A percentile compares a stretch with the other conserved stretches of the same genome.
phyloP scores from a whole-genome alignment of 345 rosid genomes.

The Eucalyptus viminalis region DNA sequence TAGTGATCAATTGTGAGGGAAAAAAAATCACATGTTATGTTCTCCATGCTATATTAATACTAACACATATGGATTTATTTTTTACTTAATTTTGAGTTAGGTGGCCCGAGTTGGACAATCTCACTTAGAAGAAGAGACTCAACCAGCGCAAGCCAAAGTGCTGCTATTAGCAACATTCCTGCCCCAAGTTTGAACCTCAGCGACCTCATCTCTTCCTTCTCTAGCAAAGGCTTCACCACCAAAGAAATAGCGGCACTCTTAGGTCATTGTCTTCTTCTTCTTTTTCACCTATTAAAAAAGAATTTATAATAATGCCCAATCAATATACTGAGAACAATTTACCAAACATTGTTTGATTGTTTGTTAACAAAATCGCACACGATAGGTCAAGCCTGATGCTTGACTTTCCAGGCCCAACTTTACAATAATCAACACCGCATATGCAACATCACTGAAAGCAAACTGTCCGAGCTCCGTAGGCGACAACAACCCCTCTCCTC shows the following conservation, averaged over 20 bases:
- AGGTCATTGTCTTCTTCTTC: not conserved
- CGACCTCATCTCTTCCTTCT: conserved; percentile 23
- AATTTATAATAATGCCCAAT: not conserved
- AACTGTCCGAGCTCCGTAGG: conserved; percentile 25
- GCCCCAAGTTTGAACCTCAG: conserved; percentile 14
- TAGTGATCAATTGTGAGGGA: not conserved
- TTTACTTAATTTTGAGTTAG: conserved; percentile 16
- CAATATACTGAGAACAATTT: not conserved
- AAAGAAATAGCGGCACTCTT: conserved; percentile 46
- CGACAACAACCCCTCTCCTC: conserved; percentile 17
- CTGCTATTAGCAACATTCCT: conserved; percentile 21
- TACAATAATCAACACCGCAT: conserved; percentile 29
- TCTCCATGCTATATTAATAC: not conserved
- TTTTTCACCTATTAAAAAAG: not conserved
- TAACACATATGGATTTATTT: not conserved
- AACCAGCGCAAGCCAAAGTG: conserved; percentile 20
- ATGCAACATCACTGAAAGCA: conserved; percentile 9
- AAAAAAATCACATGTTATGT: not conserved
- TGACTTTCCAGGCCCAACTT: conserved; percentile 12
- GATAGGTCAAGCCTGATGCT: conserved; percentile 50
- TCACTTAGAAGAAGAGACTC: conserved; percentile 48
- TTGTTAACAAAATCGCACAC: conserved; percentile 14
- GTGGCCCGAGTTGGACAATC: conserved; percentile 34
- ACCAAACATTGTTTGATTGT: not conserved
- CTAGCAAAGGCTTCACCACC: conserved; percentile 28